Evolutionary conservation across 495 filamentous ascomycete species (phyloP).

Genomic region (Hypomontagnella monticulosa): DNA sequence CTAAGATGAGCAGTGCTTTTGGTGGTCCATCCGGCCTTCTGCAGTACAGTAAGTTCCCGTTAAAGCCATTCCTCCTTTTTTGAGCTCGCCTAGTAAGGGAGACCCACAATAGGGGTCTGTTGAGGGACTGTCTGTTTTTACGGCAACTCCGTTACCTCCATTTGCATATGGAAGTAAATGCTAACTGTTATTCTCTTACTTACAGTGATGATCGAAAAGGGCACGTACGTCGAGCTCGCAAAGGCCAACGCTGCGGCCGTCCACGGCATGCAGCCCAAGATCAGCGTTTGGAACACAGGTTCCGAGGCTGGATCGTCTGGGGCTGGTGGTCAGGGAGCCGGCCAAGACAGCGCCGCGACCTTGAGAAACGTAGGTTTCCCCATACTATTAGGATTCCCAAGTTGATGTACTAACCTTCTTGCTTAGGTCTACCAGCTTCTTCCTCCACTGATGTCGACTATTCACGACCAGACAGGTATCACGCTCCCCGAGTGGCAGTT

Average conservation of each 20-base stretch:
- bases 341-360: conserved; percentile 49
- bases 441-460: conserved; percentile 80
- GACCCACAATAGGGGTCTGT: too few relatives aligned
- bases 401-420: conserved; percentile 17
- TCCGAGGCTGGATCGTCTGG: conserved; percentile 49
- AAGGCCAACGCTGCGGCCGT: conserved; percentile 76
- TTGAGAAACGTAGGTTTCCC: conserved; percentile 51
- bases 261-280: conserved; percentile 83
- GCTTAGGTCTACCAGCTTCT: conserved; percentile 74
- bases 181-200: conserved; percentile 6
- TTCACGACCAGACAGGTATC: conserved; percentile 86
- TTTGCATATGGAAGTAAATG: background rate
- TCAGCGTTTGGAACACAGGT: conserved; percentile 87
- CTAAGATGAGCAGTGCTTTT: conserved; percentile 71
- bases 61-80: background rate
- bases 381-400: background rate
- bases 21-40: conserved; percentile 78
- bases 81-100: too few relatives aligned
- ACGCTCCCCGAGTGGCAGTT: conserved; percentile 76
- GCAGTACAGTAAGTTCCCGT: conserved; percentile 63
- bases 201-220: conserved; percentile 75
- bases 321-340: conserved; percentile 45
- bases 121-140: too few relatives aligned
- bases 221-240: conserved; percentile 70
- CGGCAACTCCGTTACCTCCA: background rate